Evolutionary conservation across 345 rosid species (phyloP).

Genomic region (Mangifera indica): DNA sequence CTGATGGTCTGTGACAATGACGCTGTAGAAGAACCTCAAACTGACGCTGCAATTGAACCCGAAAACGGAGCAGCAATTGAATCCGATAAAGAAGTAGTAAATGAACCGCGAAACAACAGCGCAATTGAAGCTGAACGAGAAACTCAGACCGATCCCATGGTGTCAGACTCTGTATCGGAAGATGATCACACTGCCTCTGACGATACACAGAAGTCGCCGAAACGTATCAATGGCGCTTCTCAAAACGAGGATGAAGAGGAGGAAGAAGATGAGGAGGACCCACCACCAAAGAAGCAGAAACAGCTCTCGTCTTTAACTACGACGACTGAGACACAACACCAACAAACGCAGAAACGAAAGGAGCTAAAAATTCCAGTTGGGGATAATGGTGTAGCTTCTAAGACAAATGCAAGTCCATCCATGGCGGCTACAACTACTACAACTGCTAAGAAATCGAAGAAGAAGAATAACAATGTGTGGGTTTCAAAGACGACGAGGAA

Average conservation of each 20-base stretch:
- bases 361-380: conserved; percentile 14
- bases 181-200: conserved; percentile 67
- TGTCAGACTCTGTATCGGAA: conserved; percentile 59
- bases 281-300: conserved; percentile 64
- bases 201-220: conserved; percentile 60
- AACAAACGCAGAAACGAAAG: neutral
- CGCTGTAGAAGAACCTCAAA: neutral
- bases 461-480: conserved; percentile 83
- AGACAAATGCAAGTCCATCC: conserved; percentile 9
- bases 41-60: conserved; percentile 4
- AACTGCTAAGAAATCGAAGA: conserved; percentile 73
- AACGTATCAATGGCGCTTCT: conserved; percentile 29
- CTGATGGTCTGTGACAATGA: neutral
- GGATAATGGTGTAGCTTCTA: neutral
- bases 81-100: neutral
- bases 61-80: conserved; percentile 16
- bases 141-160: conserved; percentile 20
- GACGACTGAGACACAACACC: neutral
- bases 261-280: conserved; percentile 59
- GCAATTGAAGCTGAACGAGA: conserved; percentile 10
- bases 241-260: conserved; percentile 42
- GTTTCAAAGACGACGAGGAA: conserved; percentile 80
- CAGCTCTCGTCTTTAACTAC: conserved; percentile 44
- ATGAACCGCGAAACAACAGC: conserved; percentile 20
- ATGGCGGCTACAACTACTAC: conserved; percentile 15